Conservation (phyloP, 73 alveolate genomes). For the Tetrahymena borealis region DNA sequence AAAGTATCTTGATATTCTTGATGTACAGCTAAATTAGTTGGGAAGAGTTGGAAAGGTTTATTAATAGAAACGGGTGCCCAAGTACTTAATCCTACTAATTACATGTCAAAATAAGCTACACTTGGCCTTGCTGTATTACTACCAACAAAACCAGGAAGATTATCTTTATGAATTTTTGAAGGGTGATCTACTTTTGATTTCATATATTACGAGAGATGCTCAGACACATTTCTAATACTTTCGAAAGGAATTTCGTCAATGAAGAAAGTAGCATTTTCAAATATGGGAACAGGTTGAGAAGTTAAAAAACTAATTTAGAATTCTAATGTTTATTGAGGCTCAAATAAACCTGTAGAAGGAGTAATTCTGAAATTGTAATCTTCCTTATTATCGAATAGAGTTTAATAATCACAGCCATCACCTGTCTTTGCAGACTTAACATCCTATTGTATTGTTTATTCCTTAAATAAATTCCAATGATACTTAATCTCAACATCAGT, state of each 20-base stretch:
- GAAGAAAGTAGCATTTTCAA: slow-evolving; percentile 13
- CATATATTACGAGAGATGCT: background rate
- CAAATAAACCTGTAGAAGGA: slow-evolving; percentile 79
- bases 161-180: background rate
- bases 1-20: background rate
- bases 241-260: slow-evolving; percentile 76
- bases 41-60: background rate
- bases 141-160: background rate
- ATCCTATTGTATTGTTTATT: slow-evolving; percentile 64
- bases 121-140: background rate
- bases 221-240: slow-evolving; percentile 73
- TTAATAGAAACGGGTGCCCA: background rate
- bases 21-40: background rate
- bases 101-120: background rate
- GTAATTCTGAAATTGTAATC: slow-evolving; percentile 75
- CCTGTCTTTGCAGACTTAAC: slow-evolving; percentile 13
- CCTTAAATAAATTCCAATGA: slow-evolving; percentile 88
- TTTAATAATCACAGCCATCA: background rate
- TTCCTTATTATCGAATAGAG: slow-evolving; percentile 43
- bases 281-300: slow-evolving; percentile 27
- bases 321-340: slow-evolving; percentile 67
- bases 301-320: slow-evolving; percentile 62
- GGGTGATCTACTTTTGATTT: background rate
- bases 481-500: slow-evolving; percentile 76
- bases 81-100: background rate